Conservation (phyloP, 192 early-diverging fungal species). For the Gryganskiella cystojenkinii region DNA sequence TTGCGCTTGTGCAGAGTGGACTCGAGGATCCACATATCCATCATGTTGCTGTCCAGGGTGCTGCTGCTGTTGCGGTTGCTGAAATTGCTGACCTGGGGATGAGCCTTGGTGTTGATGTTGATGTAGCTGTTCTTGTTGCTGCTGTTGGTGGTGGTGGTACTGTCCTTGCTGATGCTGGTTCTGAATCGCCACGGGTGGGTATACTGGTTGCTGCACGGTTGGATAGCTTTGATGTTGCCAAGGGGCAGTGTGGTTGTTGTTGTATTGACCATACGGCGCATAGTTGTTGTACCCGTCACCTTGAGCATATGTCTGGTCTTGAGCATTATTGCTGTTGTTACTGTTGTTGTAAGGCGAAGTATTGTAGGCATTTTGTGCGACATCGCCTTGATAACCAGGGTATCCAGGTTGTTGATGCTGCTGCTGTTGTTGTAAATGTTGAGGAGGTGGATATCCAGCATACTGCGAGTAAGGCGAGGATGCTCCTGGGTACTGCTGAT, state of each 20-base stretch:
- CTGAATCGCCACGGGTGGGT: background rate
- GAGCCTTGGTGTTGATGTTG: slow-evolving; percentile 11
- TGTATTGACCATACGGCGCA: slow-evolving; percentile 1
- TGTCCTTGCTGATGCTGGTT: slow-evolving; percentile 14
- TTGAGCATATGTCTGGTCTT: slow-evolving; percentile 4
- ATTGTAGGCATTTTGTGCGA: background rate
- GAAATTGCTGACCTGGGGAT: slow-evolving; percentile 1
- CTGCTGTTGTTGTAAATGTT: slow-evolving; percentile 17
- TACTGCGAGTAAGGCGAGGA: slow-evolving; percentile 14
- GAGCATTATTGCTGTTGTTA: no score
- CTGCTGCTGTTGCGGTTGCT: background rate
- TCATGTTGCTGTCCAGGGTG: background rate
- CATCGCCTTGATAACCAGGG: background rate
- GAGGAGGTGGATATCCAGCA: background rate
- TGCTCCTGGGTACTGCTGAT: slow-evolving; percentile 6
- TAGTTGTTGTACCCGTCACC: slow-evolving; percentile 3
- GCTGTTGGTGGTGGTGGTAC: slow-evolving; percentile 12
- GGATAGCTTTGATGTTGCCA: background rate
- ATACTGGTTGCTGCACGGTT: slow-evolving; percentile 3
- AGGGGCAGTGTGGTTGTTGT: background rate
- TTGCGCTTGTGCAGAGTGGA: slow-evolving; percentile 6
- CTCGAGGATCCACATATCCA: slow-evolving; percentile 12
- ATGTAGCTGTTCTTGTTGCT: slow-evolving; percentile 17
- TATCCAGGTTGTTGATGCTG: slow-evolving; percentile 22
- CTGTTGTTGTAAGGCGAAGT: background rate